Conservation (phyloP, 495 filamentous ascomycete genomes). For the Talaromyces borbonicus region DNA sequence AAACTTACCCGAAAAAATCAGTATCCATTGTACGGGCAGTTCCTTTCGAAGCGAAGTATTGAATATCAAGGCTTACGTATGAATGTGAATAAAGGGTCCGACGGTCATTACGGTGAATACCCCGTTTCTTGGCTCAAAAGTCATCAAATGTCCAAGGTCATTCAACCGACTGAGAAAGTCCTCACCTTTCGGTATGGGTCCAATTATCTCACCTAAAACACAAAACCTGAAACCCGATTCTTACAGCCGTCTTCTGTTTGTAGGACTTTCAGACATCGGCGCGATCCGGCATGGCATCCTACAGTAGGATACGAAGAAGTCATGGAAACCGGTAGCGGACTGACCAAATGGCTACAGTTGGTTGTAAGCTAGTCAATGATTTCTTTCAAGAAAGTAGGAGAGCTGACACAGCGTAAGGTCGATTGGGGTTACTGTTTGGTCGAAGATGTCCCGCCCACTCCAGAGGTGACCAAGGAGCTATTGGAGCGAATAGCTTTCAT, state of each 20-base stretch:
- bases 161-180: slow-evolving; percentile 18
- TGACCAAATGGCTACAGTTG: slow-evolving; percentile 45
- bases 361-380: slow-evolving; percentile 42
- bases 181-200: slow-evolving; percentile 14
- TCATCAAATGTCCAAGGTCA: slow-evolving; percentile 17
- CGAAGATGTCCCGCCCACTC: slow-evolving; percentile 51
- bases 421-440: slow-evolving; percentile 64
- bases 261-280: slow-evolving; percentile 21
- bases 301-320: slow-evolving; percentile 47
- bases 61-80: not conserved
- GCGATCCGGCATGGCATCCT: slow-evolving; percentile 30
- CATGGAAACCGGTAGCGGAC: slow-evolving; percentile 44
- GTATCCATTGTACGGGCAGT: slow-evolving; percentile 17
- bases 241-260: slow-evolving; percentile 4
- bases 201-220: too few species aligned
- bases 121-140: slow-evolving; percentile 35
- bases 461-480: slow-evolving; percentile 57
- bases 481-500: slow-evolving; percentile 77
- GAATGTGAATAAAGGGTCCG: slow-evolving; percentile 19
- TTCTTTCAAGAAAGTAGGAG: not conserved
- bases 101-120: slow-evolving; percentile 49
- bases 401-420: slow-evolving; percentile 26
- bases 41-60: not conserved
- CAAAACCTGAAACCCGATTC: slow-evolving; percentile 10
- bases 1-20: slow-evolving; percentile 15